phyloP scores from a whole-genome alignment of 176 grass and related monocot species.

The sorghum (Sorghum bicolor) region Sorghum_bicolor_NCBIv3 NC_012870.2:26919501-26920000 shows the following conservation, averaged over 20 bases:
- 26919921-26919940: too few species aligned
- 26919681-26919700: slow-evolving; percentile 45
- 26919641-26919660: slow-evolving; percentile 60
- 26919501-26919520: slow-evolving; percentile 60
- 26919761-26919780: slow-evolving; percentile 45
- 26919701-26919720: slow-evolving; percentile 49
- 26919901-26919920: not conserved
- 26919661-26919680: slow-evolving; percentile 63
- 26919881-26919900: not conserved
- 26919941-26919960: too few species aligned
- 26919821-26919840: too few species aligned
- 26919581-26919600: slow-evolving; percentile 57
- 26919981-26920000: not conserved
- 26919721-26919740: slow-evolving; percentile 49
- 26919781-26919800: slow-evolving; percentile 31
- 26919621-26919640: slow-evolving; percentile 51
- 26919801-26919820: not conserved
- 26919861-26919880: not conserved
- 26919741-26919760: slow-evolving; percentile 47
- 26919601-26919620: slow-evolving; percentile 64
- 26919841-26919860: too few species aligned
- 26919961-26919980: not conserved
- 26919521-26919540: slow-evolving; percentile 37
- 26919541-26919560: too few species aligned
- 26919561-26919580: slow-evolving; percentile 4